Evolutionary conservation across 371 early-diverging fungal species (phyloP).

Genomic region (Phascolomyces articulosus): DNA sequence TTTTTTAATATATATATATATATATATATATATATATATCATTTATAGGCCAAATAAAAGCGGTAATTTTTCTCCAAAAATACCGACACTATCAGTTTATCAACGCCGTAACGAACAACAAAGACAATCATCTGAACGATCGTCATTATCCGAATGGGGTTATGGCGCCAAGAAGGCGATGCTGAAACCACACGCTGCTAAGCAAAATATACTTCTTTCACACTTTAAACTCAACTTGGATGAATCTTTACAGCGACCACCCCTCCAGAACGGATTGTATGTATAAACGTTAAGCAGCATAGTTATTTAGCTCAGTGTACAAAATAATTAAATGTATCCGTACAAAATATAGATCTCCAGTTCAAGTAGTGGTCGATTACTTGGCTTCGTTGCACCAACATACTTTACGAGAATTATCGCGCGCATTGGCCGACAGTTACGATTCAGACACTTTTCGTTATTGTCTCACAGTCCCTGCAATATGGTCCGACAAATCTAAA

Average conservation of each 20-base stretch:
- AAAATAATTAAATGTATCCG: too few relatives aligned
- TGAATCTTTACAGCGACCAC: constrained; percentile 40
- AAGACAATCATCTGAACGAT: constrained; percentile 12
- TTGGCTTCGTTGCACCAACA: too few relatives aligned
- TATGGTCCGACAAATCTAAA: constrained; percentile 59
- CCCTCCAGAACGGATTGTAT: constrained; percentile 41
- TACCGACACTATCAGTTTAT: constrained; percentile 50
- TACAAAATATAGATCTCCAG: too few relatives aligned
- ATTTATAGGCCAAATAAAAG: constrained; percentile 52
- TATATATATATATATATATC: not conserved
- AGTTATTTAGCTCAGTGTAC: too few relatives aligned
- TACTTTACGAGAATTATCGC: too few relatives aligned
- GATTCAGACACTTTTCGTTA: constrained; percentile 33
- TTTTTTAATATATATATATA: too few relatives aligned
- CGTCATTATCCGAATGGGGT: constrained; percentile 50
- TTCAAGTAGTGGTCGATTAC: too few relatives aligned
- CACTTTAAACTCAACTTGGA: constrained; percentile 61
- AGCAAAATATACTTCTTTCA: constrained; percentile 51
- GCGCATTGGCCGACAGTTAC: too few relatives aligned
- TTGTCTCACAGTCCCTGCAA: too few relatives aligned
- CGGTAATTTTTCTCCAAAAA: constrained; percentile 55
- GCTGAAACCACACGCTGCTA: constrained; percentile 50
- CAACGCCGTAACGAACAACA: constrained; percentile 12
- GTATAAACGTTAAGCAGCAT: too few relatives aligned
- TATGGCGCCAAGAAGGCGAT: constrained; percentile 54